These are phyloP conservation scores for Hymenoscyphus scutula DNA, from an alignment of 2,329 filamentous ascomycete species.

Conservation along the genomic window DNA sequence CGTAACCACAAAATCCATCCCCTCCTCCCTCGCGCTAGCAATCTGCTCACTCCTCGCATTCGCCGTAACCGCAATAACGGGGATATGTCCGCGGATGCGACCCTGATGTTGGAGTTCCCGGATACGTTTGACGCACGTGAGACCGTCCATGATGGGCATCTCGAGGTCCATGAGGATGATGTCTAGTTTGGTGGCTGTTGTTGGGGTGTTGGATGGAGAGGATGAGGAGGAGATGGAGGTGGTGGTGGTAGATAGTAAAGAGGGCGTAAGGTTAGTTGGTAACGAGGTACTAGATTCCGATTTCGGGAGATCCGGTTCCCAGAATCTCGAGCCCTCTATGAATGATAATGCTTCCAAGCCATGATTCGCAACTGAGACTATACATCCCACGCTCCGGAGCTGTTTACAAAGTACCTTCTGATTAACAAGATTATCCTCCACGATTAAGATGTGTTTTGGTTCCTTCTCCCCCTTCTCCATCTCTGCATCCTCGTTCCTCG, in stretches of 20 bases:
- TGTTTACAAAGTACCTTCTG: slow-evolving; percentile 63
- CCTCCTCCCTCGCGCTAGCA: slow-evolving; percentile 37
- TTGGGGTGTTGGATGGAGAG: slow-evolving; percentile 40
- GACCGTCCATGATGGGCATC: slow-evolving; percentile 50
- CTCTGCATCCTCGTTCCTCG: not conserved
- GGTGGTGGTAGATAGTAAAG: not conserved
- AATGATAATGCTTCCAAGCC: slow-evolving; percentile 59
- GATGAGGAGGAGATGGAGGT: not conserved
- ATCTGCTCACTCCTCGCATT: slow-evolving; percentile 46
- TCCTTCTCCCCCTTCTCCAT: not conserved
- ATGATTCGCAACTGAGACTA: slow-evolving; percentile 61
- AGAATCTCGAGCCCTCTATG: slow-evolving; percentile 54
- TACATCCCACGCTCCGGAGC: slow-evolving; percentile 56
- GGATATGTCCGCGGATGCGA: slow-evolving; percentile 47
- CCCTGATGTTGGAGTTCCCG: slow-evolving; percentile 40
- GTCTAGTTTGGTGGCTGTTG: slow-evolving; percentile 51
- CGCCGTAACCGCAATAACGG: slow-evolving; percentile 48
- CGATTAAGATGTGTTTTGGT: slow-evolving; percentile 50
- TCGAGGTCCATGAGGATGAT: slow-evolving; percentile 49
- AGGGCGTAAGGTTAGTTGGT: too few species aligned
- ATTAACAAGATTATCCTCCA: slow-evolving; percentile 66
- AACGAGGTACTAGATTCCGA: too few species aligned
- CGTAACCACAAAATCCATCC: slow-evolving; percentile 65
- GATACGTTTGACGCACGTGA: slow-evolving; percentile 43
- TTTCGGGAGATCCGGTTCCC: not conserved